Evolutionary conservation across 306 rosid genomes (phyloP), one percentile per base, ranked within the genome.

Genomic region (Dalbergia oliveri): DNA sequence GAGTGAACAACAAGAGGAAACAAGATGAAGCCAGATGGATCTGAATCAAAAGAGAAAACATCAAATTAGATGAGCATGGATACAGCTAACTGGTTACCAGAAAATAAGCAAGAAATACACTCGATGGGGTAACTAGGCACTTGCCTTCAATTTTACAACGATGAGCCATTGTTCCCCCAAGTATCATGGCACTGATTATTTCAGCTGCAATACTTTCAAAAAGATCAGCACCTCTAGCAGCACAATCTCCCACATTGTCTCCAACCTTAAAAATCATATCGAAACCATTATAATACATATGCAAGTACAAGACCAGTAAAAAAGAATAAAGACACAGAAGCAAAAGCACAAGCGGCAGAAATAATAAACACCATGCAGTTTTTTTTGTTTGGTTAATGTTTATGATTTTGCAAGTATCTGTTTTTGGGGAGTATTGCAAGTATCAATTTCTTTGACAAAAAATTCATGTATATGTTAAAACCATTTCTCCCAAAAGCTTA

Each of bases 181-280:
- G 98, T 81, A 95, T 95, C 99, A 95, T 95, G 68, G 99, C 99
- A 87, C 99, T 95, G 70, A 93, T 93, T 84, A 95, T 95, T 87
- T 95, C 99, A 65, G 99, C 99, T 4, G 99, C 98, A 44, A 95
- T 95, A 85, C 99, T 95, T 89, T 95, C 99, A 86, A 95, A 95
- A 63, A 95, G 99, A 90, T 95, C 99, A 65, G 99, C 99, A 87
- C 99, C 99, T 85, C 99, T 88, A 66, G 99, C 99, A 4, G 99
- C 98, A 86, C 99, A 95, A 81, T 95, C 99, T 12, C 99, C 99
- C 58, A 95, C 99, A 86, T 95, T 95, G 84, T 95, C 99, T 69
- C 99, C 99, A 81, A 95, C 99, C 99, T 95, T 77, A 34, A 64
- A 83, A 83, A 85, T 80, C 57, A 76, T 79, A 76, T 4, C 62